Conservation (phyloP, 1,284 basidiomycete genomes). For the Cryptococcus neoformans region DNA sequence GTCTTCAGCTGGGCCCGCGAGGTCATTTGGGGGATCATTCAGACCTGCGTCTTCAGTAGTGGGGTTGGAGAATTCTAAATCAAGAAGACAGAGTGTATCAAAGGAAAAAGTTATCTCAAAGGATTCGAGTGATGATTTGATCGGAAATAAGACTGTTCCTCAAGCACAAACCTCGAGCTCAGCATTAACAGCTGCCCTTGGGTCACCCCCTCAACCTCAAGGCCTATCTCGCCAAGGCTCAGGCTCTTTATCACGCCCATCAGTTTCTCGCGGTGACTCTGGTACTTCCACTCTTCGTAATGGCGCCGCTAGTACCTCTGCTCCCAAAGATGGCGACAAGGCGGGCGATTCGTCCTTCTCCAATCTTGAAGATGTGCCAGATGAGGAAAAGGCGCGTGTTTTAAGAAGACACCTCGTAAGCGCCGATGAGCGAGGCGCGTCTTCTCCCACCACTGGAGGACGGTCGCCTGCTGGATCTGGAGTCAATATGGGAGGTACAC, state of each 20-base stretch:
- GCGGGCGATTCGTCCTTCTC: slow-evolving; percentile 33
- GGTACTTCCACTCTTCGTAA: slow-evolving; percentile 10
- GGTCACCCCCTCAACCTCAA: not conserved
- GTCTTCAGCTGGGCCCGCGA: slow-evolving; percentile 4
- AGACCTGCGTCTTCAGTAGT: not conserved
- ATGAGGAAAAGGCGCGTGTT: slow-evolving; percentile 79
- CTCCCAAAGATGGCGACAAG: not conserved
- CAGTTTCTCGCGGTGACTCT: slow-evolving; percentile 3
- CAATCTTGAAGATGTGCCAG: slow-evolving; percentile 49
- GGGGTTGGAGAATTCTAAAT: no score
- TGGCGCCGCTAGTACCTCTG: not conserved
- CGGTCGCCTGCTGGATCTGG: slow-evolving; percentile 1
- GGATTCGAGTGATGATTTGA: no score
- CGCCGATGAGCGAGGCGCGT: slow-evolving; percentile 59
- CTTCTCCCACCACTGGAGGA: slow-evolving; percentile 12
- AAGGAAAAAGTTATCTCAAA: not conserved
- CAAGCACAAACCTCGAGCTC: slow-evolving; percentile 1
- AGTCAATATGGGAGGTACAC: slow-evolving; percentile 5
- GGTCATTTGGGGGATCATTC: slow-evolving; percentile 16
- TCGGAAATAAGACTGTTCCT: no score
- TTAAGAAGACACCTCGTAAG: slow-evolving; percentile 75
- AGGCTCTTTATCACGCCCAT: slow-evolving; percentile 3
- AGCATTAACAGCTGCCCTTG: slow-evolving; percentile 21
- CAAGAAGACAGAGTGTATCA: no score
- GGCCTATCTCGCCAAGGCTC: not conserved